phyloP scores from a whole-genome alignment of 768 basidiomycete species.

The Hypsizygus marmoreus region DNA sequence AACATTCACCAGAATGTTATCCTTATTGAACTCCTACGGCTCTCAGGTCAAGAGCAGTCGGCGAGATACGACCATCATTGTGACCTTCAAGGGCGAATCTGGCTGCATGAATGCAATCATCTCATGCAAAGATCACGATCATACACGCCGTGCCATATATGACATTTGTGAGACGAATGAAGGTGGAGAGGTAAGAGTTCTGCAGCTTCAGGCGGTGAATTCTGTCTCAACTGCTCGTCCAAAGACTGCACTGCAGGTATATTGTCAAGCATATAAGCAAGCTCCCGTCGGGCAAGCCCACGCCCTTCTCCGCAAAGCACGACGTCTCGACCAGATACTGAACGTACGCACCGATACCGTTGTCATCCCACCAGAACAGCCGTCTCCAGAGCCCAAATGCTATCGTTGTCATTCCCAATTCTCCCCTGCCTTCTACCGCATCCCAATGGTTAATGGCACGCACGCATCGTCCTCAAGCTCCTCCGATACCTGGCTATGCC shows the following conservation, averaged over 20 bases:
- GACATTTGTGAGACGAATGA: conserved; percentile 87
- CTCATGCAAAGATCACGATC: conserved; percentile 78
- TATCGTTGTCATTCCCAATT: conserved; percentile 64
- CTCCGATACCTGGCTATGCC: conserved; percentile 39
- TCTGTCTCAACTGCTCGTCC: conserved; percentile 4
- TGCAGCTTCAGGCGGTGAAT: not conserved
- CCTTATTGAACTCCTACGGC: not conserved
- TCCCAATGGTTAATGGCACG: conserved; percentile 4
- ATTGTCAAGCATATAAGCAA: conserved; percentile 83
- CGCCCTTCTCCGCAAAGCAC: conserved; percentile 86
- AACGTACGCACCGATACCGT: conserved; percentile 44
- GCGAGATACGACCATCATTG: conserved; percentile 62
- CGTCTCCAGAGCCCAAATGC: conserved; percentile 49
- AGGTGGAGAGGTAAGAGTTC: conserved; percentile 67
- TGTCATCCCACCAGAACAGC: conserved; percentile 21
- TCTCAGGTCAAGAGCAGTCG: conserved; percentile 80
- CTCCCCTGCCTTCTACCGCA: conserved; percentile 75
- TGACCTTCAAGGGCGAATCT: conserved; percentile 75
- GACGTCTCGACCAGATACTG: conserved; percentile 75
- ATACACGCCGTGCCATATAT: conserved; percentile 65
- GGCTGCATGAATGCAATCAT: conserved; percentile 80
- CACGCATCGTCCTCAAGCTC: not conserved
- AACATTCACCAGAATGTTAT: not conserved
- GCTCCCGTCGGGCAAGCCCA: conserved; percentile 73
- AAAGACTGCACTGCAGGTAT: conserved; percentile 90